Percentiles rank a stretch among this genome's conserved stretches.
Conservation (phyloP, 176 grass and related monocot species). For the Thalia dealbata region DNA sequence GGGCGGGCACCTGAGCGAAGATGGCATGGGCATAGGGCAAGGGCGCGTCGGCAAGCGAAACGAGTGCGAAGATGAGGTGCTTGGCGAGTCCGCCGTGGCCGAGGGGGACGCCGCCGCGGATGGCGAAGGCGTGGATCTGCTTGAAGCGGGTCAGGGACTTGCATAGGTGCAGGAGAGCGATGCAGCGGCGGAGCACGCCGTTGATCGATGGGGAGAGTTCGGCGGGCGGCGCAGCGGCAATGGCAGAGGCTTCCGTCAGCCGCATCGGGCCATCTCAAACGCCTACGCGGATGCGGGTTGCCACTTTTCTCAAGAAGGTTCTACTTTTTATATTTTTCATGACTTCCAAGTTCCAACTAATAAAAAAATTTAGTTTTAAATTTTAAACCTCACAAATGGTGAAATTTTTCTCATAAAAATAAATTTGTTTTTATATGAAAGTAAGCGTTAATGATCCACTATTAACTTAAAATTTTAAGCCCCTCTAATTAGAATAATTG, state of each 20-base stretch:
- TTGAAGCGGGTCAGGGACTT: constrained; percentile 35
- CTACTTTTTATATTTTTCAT: too few relatives aligned
- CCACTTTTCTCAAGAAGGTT: too few relatives aligned
- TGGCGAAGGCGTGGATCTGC: constrained; percentile 65
- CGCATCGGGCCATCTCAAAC: constrained; percentile 4
- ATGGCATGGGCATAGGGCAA: constrained; percentile 47
- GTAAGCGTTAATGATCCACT: too few relatives aligned
- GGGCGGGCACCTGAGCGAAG: constrained; percentile 36
- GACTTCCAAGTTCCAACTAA: too few relatives aligned
- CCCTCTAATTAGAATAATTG: too few relatives aligned
- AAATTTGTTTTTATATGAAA: too few relatives aligned
- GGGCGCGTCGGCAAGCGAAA: constrained; percentile 31
- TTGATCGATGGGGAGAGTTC: constrained; percentile 3
- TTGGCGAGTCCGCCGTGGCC: constrained; percentile 59
- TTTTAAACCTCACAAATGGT: too few relatives aligned
- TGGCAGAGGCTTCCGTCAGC: neutral
- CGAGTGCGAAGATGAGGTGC: constrained; percentile 70
- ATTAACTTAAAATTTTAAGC: too few relatives aligned
- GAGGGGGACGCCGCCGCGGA: constrained; percentile 37
- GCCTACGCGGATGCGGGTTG: neutral
- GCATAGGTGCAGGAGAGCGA: constrained; percentile 59
- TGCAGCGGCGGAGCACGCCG: constrained; percentile 41
- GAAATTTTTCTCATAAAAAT: too few relatives aligned
- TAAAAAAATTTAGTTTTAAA: too few relatives aligned
- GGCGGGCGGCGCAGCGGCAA: neutral